Evolutionary conservation across 805 yeast species (phyloP), one percentile per base, ranked within the genome.

Genomic region (Saturnispora saitoi): DNA sequence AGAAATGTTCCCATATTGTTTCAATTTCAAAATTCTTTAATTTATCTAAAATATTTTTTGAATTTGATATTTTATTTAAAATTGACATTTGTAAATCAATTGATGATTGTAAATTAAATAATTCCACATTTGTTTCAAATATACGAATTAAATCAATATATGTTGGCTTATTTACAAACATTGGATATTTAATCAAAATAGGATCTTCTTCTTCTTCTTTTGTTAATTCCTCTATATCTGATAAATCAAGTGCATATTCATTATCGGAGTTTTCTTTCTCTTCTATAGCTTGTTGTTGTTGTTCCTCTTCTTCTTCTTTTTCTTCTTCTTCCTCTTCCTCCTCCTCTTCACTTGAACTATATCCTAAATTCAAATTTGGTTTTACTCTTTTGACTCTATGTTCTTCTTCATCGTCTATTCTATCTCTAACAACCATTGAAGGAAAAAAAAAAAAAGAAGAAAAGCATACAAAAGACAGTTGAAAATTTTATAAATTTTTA

Each of bases 51-150:
- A 64, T 42, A 4, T 48, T 32, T 19, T 43, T 52, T 45, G 53
- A 65, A 24, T 51, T 58, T 0, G 67, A 61, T 15, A 52, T 50
- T 34, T 53, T 43, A 9, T 55, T 34, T 7, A 66, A 42, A 5
- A 48, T 50, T 3, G 48, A 55, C n/a, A 51, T 40, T 44, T 55
- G 59, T 12, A 56, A 38, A 39, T 57, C 56, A 41, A 49, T 55
- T 8, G 56, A 52, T 8, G 60, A 52, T 36, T 24, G 55, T 6
- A 19, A 4, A 28, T 40, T 40, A 10, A 34, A 34, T 8, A 34
- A 15, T 8, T 34, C 38, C 9, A 15, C 17, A 12, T 34, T 34
- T 11, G 38, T 17, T 9, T 34, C 38, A 34, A 34, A 17, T 15
- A 34, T 17, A 11, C 22, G 14, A 9, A 12, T 20, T 14, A 34